Base-by-base conservation (phyloP, 305 asterid genomes). In the Withania somnifera region DNA sequence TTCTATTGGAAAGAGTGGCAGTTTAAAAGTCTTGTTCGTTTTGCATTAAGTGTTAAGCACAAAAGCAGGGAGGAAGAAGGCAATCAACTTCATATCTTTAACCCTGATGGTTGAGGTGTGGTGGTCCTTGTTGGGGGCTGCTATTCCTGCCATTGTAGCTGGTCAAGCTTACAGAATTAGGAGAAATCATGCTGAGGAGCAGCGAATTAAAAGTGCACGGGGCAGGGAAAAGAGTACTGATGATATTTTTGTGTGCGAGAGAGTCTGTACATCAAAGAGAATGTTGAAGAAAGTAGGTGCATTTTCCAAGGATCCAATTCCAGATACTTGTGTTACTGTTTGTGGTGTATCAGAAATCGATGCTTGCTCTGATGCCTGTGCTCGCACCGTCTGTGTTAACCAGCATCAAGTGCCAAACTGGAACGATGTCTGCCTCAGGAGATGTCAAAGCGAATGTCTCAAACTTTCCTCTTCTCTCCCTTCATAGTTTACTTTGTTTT, bases 321-420 rank as follows among this genome's bases (percentile, higher is more conserved):
- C 95, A 0, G 99, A 95, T 78, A 92, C 99, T 0, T 95, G 99
- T 20, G 92, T 92, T 8, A 95, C 97, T 0, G 99, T 95, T 1
- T 94, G 98, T 71, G 98, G 99, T 24, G 99, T 91, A 40, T 94
- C 98, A 2, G 97, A 95, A 82, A 90, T 94, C 3, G 99, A 95
- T 87, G 95, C 98, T n/a, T 95, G 98, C 50, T 89, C 98, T 0
- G 99, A 95, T 66, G 99, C 99, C 34, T 94, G 98, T 78, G 98
- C 99, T 26, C 90, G 98, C 7, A 94, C 97, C 0, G 98, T 92
- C 6, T 95, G 99, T 80, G 95, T 92, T 52, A 94, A 94, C 84
- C 98, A 95, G 40, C 99, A 94, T 84, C 99, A 94, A 78, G 97
- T 95, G 26, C 99, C 99, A 0, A 94, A 92, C 2, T 95, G 98